Percentiles rank a stretch among this genome's conserved stretches.
phyloP scores from a whole-genome alignment of 108 stramenopile species.

The Discostella stelligeroides region DNA sequence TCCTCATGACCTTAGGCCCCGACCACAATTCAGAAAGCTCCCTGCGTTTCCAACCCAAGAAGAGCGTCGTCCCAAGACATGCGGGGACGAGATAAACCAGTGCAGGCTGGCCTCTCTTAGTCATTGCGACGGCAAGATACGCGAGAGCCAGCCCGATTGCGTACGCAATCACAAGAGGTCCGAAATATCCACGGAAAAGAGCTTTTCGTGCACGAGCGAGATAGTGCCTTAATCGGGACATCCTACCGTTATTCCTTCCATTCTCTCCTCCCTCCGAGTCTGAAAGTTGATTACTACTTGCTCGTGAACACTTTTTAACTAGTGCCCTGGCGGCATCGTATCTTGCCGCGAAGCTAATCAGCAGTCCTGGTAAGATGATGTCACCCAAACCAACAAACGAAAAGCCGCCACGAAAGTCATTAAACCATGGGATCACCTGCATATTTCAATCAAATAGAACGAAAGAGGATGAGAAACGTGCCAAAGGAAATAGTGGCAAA shows the following conservation, averaged over 20 bases:
- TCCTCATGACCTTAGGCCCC: slow-evolving; percentile 65
- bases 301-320: slow-evolving; percentile 25
- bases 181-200: slow-evolving; percentile 70
- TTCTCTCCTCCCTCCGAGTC: slow-evolving; percentile 31
- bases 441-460: no score
- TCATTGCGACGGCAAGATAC: slow-evolving; percentile 85
- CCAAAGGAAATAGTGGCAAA: background rate
- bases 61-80: slow-evolving; percentile 82
- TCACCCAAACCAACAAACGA: slow-evolving; percentile 92
- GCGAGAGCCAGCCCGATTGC: slow-evolving; percentile 88
- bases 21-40: slow-evolving; percentile 78
- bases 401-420: slow-evolving; percentile 84
- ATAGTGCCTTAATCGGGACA: slow-evolving; percentile 17
- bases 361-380: slow-evolving; percentile 82
- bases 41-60: slow-evolving; percentile 57
- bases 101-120: slow-evolving; percentile 90
- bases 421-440: slow-evolving; percentile 42
- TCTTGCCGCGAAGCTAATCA: slow-evolving; percentile 68
- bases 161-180: slow-evolving; percentile 79
- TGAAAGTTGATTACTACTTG: slow-evolving; percentile 1
- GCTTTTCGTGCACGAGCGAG: slow-evolving; percentile 15
- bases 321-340: slow-evolving; percentile 64
- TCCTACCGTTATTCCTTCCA: slow-evolving; percentile 4
- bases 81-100: slow-evolving; percentile 91
- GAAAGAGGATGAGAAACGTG: background rate